Conservation (phyloP, 23 red algal species). For the Gracilaria vermiculophylla region DNA sequence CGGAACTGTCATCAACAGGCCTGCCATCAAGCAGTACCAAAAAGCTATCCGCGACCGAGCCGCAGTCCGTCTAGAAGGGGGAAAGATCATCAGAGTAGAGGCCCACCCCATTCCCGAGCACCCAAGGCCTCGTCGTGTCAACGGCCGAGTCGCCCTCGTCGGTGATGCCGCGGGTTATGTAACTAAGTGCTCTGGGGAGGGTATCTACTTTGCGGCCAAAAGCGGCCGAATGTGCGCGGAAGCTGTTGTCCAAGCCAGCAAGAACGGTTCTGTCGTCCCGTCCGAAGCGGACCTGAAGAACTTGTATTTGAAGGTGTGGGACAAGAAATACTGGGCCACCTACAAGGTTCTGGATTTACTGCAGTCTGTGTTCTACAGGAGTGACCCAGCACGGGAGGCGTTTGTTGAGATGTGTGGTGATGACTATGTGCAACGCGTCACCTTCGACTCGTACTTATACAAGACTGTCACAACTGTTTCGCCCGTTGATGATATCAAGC, state of each 20-base stretch:
- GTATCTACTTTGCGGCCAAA: slow-evolving; percentile 99
- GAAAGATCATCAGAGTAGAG: slow-evolving; percentile 97
- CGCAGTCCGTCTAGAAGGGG: slow-evolving; percentile 83
- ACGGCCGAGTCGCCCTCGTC: slow-evolving; percentile 91
- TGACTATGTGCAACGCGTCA: slow-evolving; percentile 98
- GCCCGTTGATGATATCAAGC: slow-evolving; percentile 95
- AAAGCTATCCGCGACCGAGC: slow-evolving; percentile 94
- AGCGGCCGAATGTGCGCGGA: slow-evolving; percentile 95
- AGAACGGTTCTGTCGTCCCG: slow-evolving; percentile 76
- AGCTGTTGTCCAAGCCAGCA: slow-evolving; percentile 70
- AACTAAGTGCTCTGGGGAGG: slow-evolving; percentile 97
- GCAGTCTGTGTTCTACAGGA: slow-evolving; percentile 94
- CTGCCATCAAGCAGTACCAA: slow-evolving; percentile 96
- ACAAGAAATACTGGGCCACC: slow-evolving; percentile 97
- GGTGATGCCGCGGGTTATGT: slow-evolving; percentile 99
- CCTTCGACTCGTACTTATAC: slow-evolving; percentile 99
- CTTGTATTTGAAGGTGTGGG: slow-evolving; percentile 84
- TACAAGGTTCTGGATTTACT: slow-evolving; percentile 97
- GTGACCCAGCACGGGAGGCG: slow-evolving; percentile 89
- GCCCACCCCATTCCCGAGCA: slow-evolving; percentile 99
- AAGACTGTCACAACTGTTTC: slow-evolving; percentile 94
- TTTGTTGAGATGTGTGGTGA: slow-evolving; percentile 99
- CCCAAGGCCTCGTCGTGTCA: slow-evolving; percentile 89
- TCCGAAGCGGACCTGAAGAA: slow-evolving; percentile 85
- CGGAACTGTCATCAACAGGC: slow-evolving; percentile 93